Evolutionary conservation across 768 basidiomycete genomes (phyloP), one percentile per base, ranked within the genome.

Genomic region (Pleurotus ostreatus): DNA sequence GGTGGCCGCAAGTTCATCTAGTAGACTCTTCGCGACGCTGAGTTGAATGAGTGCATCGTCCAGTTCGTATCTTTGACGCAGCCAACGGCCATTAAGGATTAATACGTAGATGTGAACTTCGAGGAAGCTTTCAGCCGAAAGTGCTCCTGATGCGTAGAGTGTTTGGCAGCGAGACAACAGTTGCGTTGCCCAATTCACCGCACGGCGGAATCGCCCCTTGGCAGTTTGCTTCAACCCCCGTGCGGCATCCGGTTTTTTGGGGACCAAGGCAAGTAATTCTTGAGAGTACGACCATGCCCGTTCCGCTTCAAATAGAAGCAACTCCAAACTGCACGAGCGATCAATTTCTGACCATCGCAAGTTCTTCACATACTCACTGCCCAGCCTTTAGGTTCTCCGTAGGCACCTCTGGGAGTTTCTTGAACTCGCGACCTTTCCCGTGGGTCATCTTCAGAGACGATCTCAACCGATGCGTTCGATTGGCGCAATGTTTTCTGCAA

Each of bases 241-340:
- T 13, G 85, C 71, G 25, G 78, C 74, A 13, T 85, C 76, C 12
- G 77, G 76, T 18, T 74, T 73, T 46, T 78, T 68, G 63, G 83
- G 82, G 16, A 75, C 73, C 46, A 79, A 72, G 2, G 77, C 66
- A 18, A 75, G 68, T 44, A 95, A 82, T 53, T 92, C 90, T 68
- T 95, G 92, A 4, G 94, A 86, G 70, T 94, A 85, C 1, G 91
- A 85, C 86, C 94, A 94, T 26, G 93, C 91, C 44, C 96, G 85
- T 68, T 98, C 96, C 7, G 93, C 83, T 67, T 97, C 93, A 64
- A 94, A 86, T 7, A 98, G 78, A 46, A 94, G 73, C 9, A 97
- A 79, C 62, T 95, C 88, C 4, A 95, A 78, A 63, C 91, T 93
- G 55, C 53, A 44, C 11, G 39, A 22, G 48, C 47, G 37, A 49